phyloP scores from a whole-genome alignment of 345 rosid genomes.

The Sisymbrium altissimum region DNA sequence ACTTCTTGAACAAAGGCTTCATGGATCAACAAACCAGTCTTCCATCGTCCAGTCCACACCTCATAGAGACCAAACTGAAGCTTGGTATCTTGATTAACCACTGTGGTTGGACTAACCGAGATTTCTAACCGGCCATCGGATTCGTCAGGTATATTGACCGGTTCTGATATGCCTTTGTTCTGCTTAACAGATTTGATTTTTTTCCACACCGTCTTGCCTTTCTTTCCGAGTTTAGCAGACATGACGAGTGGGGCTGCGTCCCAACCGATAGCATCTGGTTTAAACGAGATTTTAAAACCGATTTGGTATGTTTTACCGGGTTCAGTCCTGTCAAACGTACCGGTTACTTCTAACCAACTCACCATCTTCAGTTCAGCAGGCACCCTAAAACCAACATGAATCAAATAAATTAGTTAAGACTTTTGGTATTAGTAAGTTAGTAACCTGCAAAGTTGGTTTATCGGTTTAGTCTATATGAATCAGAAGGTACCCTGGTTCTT shows the following conservation, averaged over 20 bases:
- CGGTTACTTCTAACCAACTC: conserved; percentile 61
- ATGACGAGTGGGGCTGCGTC: conserved; percentile 40
- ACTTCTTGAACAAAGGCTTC: conserved; percentile 30
- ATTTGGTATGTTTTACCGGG: conserved; percentile 28
- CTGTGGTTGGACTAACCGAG: not conserved
- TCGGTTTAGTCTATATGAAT: not conserved
- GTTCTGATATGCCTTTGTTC: not conserved
- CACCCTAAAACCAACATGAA: conserved; percentile 12
- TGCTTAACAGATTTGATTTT: conserved; percentile 25
- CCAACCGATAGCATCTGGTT: conserved; percentile 48
- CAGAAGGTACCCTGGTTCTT: conserved; percentile 16
- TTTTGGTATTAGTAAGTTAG: not conserved
- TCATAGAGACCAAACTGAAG: conserved; percentile 70
- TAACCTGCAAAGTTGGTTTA: not conserved
- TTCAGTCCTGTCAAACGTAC: not conserved
- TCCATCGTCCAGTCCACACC: conserved; percentile 66
- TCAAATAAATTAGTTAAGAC: not conserved
- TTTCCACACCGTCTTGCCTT: conserved; percentile 38
- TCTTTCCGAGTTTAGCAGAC: conserved; percentile 57
- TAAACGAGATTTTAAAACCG: conserved; percentile 36
- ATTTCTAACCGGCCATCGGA: conserved; percentile 4
- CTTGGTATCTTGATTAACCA: not conserved
- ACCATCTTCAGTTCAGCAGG: conserved; percentile 49
- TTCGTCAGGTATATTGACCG: conserved; percentile 6
- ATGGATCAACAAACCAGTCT: conserved; percentile 56